Evolutionary conservation across 2,329 filamentous ascomycete genomes (phyloP).

Genomic region (Arthroderma sp.): DNA sequence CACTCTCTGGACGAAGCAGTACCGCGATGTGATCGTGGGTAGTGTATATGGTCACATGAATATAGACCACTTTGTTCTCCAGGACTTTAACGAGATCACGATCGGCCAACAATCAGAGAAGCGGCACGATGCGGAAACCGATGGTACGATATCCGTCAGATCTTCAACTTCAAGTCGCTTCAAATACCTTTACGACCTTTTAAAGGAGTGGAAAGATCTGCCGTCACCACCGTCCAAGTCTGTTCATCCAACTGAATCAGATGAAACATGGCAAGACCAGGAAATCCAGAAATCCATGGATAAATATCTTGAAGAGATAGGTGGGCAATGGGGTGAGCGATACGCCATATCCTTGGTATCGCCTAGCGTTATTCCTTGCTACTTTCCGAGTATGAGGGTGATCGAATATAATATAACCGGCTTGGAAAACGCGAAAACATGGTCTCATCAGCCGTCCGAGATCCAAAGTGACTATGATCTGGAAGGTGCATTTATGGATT

Average conservation of each 20-base stretch:
- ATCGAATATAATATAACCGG: conserved; percentile 85
- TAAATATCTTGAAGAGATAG: conserved; percentile 53
- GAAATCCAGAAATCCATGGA: conserved; percentile 37
- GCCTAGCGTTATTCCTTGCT: conserved; percentile 84
- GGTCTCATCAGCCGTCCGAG: conserved; percentile 10
- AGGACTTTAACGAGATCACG: conserved; percentile 67
- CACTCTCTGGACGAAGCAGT: conserved; percentile 77
- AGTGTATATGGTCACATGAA: conserved; percentile 94
- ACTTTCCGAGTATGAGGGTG: conserved; percentile 80
- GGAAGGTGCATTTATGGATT: neutral
- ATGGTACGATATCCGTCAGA: no score
- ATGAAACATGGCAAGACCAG: conserved; percentile 28
- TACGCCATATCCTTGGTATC: conserved; percentile 70
- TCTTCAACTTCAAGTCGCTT: no score
- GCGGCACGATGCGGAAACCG: no score
- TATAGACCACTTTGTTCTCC: conserved; percentile 88
- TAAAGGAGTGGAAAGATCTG: conserved; percentile 63
- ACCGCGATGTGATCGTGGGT: conserved; percentile 73
- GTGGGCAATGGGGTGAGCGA: conserved; percentile 69
- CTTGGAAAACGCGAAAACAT: conserved; percentile 42
- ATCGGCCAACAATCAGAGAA: conserved; percentile 29
- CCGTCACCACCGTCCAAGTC: conserved; percentile 39
- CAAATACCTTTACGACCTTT: conserved; percentile 67
- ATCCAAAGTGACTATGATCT: no score
- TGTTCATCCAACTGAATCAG: neutral